phyloP scores from a whole-genome alignment of 1,284 basidiomycete genomes.

The Irpex rosettiformis region DNA sequence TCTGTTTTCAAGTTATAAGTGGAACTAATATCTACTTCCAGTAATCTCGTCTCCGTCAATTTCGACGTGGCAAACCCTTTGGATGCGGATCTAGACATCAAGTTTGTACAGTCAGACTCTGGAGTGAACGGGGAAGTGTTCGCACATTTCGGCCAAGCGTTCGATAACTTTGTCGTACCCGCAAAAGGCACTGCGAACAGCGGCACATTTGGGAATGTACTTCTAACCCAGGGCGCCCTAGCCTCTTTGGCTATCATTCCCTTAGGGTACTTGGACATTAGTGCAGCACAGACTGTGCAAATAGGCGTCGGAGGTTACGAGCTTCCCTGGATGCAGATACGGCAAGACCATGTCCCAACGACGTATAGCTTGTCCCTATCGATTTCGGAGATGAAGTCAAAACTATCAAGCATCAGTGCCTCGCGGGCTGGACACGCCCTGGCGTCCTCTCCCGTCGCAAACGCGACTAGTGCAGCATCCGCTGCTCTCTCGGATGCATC shows the following conservation, averaged over 20 bases:
- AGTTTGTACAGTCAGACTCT: constrained; percentile 54
- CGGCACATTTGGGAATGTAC: constrained; percentile 50
- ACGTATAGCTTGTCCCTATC: constrained; percentile 8
- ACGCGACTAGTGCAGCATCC: neutral
- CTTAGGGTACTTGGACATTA: constrained; percentile 49
- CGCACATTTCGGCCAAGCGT: constrained; percentile 54
- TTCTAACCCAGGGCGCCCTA: constrained; percentile 53
- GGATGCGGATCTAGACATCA: constrained; percentile 50
- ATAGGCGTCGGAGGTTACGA: constrained; percentile 17
- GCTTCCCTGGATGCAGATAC: constrained; percentile 19
- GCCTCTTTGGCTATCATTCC: constrained; percentile 54
- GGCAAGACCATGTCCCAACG: constrained; percentile 15
- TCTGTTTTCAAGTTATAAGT: neutral
- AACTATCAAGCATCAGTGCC: neutral
- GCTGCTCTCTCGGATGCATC: neutral
- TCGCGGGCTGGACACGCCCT: neutral
- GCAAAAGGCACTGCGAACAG: constrained; percentile 55
- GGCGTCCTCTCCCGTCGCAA: neutral
- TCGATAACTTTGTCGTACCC: constrained; percentile 53
- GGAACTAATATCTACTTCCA: neutral
- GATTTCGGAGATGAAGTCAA: constrained; percentile 1
- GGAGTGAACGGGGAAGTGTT: constrained; percentile 49
- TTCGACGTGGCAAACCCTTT: constrained; percentile 62
- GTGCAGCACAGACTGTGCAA: constrained; percentile 43
- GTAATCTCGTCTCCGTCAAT: constrained; percentile 48